Evolutionary conservation across 202 grass and related monocot genomes (phyloP), one percentile per base, ranked within the genome.

Genomic region (Bolboschoenoplectus hybrid): DNA sequence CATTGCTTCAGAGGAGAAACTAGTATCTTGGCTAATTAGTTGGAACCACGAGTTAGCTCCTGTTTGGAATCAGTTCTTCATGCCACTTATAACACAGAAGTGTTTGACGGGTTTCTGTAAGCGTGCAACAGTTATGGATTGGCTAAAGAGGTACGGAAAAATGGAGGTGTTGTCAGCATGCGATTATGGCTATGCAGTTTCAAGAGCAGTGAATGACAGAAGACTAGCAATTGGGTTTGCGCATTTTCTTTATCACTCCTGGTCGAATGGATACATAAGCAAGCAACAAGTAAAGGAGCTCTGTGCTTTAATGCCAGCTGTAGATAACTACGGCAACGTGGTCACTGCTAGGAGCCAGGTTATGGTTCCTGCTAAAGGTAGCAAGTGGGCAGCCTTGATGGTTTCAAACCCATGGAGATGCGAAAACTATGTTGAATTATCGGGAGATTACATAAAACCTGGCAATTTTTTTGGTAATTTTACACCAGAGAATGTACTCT

Each of bases 321-420:
- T 97, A 73, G 91, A 93, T 70, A 93, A 63, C 69, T 88, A 89
- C 12, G 85, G 94, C 0, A 1, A 0, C 45, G 74, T 85, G 4
- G 56, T 90, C 16, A 87, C 10, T 61, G 0, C 6, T 36, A 90
- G 74, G 34, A 82, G 50, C 6, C 50, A 82, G 3, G 83, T 93
- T 82, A 74, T 97, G 1, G 87, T 97, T 84, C 94, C 94, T 34
- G 91, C 94, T 7, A 89, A 80, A 58, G 91, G 88, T 5, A 93
- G 94, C 80, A 92, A 93, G 74, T 97, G 94, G 94, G 85, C 85
- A 4, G 38, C 69, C 56, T 82, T 97, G 87, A 67, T 97, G 87
- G 82, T 88, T 60, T 74, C 63, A 6, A 97, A 97, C 84, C 94
- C 94, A 39, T 97, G 89, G 91, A 91, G 77, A 74, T 53, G 2